Conservation (phyloP, 176 grass and related monocot species). For the Thalia dealbata region DNA sequence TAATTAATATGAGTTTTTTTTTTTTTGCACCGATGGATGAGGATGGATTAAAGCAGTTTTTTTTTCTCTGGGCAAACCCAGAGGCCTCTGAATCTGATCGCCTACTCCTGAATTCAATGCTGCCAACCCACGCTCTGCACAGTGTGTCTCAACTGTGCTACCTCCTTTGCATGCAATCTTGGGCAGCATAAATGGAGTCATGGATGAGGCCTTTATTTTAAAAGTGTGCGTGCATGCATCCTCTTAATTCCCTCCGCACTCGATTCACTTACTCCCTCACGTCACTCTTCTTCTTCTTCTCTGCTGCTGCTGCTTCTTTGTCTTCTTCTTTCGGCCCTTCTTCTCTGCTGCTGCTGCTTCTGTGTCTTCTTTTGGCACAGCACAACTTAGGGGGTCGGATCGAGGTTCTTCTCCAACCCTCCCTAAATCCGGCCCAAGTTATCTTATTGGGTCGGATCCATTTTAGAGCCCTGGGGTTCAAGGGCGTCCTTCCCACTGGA, state of each 20-base stretch:
- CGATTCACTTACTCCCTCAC: not conserved
- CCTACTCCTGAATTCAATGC: not conserved
- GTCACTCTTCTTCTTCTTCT: too few relatives aligned
- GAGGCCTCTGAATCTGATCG: not conserved
- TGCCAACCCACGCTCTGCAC: not conserved
- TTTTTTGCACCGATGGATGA: too few relatives aligned
- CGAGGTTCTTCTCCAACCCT: too few relatives aligned
- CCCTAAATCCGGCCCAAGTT: not conserved
- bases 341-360: too few relatives aligned
- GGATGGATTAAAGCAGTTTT: too few relatives aligned
- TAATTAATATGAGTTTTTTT: too few relatives aligned
- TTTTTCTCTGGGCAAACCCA: too few relatives aligned
- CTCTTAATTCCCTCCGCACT: not conserved
- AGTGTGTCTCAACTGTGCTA: not conserved
- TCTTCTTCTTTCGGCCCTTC: too few relatives aligned
- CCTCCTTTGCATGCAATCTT: not conserved
- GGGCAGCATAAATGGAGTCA: not conserved
- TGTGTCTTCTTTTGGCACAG: too few relatives aligned
- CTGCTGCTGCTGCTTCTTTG: too few relatives aligned
- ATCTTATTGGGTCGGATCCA: not conserved
- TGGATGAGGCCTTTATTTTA: not conserved
- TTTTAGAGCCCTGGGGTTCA: not conserved
- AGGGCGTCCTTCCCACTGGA: too few relatives aligned
- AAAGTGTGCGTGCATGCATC: not conserved
- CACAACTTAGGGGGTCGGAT: too few relatives aligned